Percentiles rank a stretch among this genome's conserved stretches.
phyloP scores from a whole-genome alignment of 2,329 filamentous ascomycete genomes.

The Xylaria sp. region DNA sequence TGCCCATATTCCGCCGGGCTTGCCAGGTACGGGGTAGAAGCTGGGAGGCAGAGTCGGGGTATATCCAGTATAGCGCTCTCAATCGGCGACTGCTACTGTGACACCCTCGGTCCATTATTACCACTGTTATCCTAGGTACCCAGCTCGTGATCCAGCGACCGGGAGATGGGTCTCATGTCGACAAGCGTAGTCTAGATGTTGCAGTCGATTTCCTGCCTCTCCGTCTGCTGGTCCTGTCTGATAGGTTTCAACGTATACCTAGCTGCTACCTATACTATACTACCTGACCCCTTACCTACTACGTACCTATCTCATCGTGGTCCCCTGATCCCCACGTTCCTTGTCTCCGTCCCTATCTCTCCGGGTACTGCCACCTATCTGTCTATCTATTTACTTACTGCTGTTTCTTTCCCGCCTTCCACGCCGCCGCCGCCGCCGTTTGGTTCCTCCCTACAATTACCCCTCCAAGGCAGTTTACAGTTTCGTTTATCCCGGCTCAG shows the following conservation, averaged over 20 bases:
- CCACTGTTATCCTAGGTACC: neutral
- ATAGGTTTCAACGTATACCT: slow-evolving; percentile 26
- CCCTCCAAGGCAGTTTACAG: slow-evolving; percentile 19
- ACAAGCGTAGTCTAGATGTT: slow-evolving; percentile 35
- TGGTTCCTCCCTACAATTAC: slow-evolving; percentile 27
- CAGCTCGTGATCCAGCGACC: slow-evolving; percentile 30
- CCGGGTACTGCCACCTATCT: slow-evolving; percentile 28
- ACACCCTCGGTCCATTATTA: slow-evolving; percentile 24
- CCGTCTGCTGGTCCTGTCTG: slow-evolving; percentile 23
- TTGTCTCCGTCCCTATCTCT: slow-evolving; percentile 29
- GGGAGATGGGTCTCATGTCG: slow-evolving; percentile 32
- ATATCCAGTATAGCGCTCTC: slow-evolving; percentile 11
- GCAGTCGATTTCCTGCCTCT: slow-evolving; percentile 36
- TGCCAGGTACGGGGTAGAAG: slow-evolving; percentile 27
- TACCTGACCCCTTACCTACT: slow-evolving; percentile 23
- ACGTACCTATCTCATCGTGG: slow-evolving; percentile 29
- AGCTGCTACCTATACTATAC: slow-evolving; percentile 17
- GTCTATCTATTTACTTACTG: slow-evolving; percentile 12
- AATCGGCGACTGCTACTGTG: slow-evolving; percentile 30
- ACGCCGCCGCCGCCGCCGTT: slow-evolving; percentile 18
- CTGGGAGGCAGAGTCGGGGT: slow-evolving; percentile 20
- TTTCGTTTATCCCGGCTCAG: slow-evolving; percentile 20
- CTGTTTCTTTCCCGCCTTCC: slow-evolving; percentile 28
- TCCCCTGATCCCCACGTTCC: slow-evolving; percentile 36
- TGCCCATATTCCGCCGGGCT: slow-evolving; percentile 19